Conservation (phyloP, 202 grass and related monocot species). For the Tripidium arundinaceum region DNA sequence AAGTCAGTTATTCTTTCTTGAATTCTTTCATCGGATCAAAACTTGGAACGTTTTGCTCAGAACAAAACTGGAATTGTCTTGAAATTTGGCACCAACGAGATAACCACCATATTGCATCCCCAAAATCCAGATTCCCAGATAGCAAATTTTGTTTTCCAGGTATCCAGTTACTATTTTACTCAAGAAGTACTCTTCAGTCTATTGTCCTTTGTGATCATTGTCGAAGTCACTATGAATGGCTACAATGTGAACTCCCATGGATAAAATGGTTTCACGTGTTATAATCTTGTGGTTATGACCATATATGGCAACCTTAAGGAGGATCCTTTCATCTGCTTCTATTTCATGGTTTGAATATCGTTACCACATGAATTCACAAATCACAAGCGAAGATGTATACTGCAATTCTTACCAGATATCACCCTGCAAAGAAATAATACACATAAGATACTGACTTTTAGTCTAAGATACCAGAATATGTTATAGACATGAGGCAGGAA, state of each 20-base stretch:
- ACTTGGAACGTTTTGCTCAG: conserved; percentile 12
- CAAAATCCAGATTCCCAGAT: background rate
- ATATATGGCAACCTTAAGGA: too few relatives aligned
- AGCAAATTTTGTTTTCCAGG: conserved; percentile 2
- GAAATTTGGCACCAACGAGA: conserved; percentile 6
- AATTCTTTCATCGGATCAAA: conserved; percentile 16
- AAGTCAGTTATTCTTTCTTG: conserved; percentile 37
- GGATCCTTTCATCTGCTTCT: too few relatives aligned
- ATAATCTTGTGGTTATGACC: too few relatives aligned
- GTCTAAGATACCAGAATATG: background rate
- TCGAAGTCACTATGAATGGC: conserved; percentile 17
- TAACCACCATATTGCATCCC: background rate
- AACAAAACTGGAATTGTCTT: conserved; percentile 31
- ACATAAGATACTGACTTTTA: background rate
- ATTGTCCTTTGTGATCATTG: background rate
- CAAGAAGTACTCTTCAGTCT: background rate
- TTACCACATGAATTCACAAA: conserved; percentile 9
- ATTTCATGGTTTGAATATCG: conserved; percentile 6
- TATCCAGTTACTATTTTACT: background rate
- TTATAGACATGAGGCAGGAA: background rate
- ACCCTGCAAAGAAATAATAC: conserved; percentile 1
- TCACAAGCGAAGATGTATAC: background rate
- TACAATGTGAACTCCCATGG: conserved; percentile 11
- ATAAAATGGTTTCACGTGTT: conserved; percentile 7
- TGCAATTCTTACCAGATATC: background rate